phyloP scores from a whole-genome alignment of 352 stramenopile species.

The Pythium aristosporum region DNA sequence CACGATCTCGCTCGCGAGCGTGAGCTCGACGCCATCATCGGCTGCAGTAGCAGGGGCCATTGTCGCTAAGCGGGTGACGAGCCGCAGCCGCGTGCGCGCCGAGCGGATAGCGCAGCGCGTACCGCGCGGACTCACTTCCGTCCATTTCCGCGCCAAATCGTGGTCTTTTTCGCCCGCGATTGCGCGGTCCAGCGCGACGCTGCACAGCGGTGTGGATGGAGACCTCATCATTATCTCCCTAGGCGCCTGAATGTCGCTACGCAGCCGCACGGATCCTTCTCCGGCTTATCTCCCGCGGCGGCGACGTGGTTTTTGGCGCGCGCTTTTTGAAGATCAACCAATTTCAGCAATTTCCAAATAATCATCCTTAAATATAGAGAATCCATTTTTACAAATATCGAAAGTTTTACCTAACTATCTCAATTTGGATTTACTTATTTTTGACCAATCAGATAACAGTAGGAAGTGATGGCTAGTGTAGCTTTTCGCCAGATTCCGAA shows the following conservation, averaged over 20 bases:
- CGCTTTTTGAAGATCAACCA: constrained; percentile 13
- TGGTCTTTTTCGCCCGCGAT: constrained; percentile 4
- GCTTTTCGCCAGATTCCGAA: constrained; percentile 15
- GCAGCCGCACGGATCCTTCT: neutral
- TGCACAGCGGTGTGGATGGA: neutral
- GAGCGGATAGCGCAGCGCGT: constrained; percentile 19
- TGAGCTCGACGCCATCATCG: neutral
- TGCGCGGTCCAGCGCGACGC: constrained; percentile 4
- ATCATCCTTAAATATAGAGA: constrained; percentile 6
- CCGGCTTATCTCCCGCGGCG: neutral
- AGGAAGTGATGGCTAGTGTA: constrained; percentile 25
- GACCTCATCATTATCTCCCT: neutral
- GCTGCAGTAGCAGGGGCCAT: neutral
- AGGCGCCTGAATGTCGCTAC: neutral
- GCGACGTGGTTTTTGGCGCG: constrained; percentile 1
- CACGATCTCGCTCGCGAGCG: constrained; percentile 15
- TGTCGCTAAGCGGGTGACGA: constrained; percentile 3
- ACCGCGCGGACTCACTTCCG: constrained; percentile 12
- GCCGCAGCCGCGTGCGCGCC: constrained; percentile 1
- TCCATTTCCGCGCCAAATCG: constrained; percentile 14
- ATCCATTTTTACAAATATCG: constrained; percentile 2
- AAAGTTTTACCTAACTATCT: neutral
- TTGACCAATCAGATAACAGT: neutral
- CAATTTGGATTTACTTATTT: neutral
- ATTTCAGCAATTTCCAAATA: neutral